Conservation (phyloP, 2,329 filamentous ascomycete species). For the Aspergillus luchuensis region DNA sequence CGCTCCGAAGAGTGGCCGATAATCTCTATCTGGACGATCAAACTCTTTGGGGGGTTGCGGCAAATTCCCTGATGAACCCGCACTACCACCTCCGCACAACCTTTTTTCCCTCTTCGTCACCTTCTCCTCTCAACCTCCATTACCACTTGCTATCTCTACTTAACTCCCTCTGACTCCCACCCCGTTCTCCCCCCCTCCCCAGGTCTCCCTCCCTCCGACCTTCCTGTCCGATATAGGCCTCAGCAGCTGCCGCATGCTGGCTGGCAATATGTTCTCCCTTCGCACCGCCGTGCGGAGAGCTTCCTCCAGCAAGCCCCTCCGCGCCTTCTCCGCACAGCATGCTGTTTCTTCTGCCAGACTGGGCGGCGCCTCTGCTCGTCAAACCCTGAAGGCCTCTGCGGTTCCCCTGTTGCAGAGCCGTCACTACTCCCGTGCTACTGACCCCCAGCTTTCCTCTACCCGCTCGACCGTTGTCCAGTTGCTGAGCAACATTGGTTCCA, state of each 20-base stretch:
- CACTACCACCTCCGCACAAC: slow-evolving; percentile 16
- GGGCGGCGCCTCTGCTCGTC: slow-evolving; percentile 26
- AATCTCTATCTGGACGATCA: slow-evolving; percentile 10
- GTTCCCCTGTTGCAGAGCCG: slow-evolving; percentile 38
- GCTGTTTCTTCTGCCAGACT: slow-evolving; percentile 34
- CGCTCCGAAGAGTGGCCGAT: slow-evolving; percentile 14
- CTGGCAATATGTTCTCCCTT: slow-evolving; percentile 47
- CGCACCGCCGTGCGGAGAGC: slow-evolving; percentile 49
- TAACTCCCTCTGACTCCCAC: slow-evolving; percentile 5
- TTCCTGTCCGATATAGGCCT: slow-evolving; percentile 19
- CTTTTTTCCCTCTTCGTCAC: slow-evolving; percentile 17
- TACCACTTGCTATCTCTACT: slow-evolving; percentile 14
- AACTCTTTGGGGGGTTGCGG: slow-evolving; percentile 17
- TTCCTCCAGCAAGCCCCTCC: slow-evolving; percentile 43
- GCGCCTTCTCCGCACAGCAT: slow-evolving; percentile 43
- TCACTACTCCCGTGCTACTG: slow-evolving; percentile 49
- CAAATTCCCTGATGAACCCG: slow-evolving; percentile 20
- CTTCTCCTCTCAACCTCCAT: slow-evolving; percentile 18
- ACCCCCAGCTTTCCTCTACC: slow-evolving; percentile 60
- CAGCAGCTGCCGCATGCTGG: slow-evolving; percentile 45
- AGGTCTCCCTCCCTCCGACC: slow-evolving; percentile 15
- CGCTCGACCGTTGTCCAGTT: slow-evolving; percentile 84
- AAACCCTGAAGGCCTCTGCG: slow-evolving; percentile 31
- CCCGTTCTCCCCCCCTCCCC: neutral
- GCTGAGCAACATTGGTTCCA: slow-evolving; percentile 92